Base-by-base conservation (phyloP, 2,329 filamentous ascomycete genomes). In the Phialocephala subalpina region DNA sequence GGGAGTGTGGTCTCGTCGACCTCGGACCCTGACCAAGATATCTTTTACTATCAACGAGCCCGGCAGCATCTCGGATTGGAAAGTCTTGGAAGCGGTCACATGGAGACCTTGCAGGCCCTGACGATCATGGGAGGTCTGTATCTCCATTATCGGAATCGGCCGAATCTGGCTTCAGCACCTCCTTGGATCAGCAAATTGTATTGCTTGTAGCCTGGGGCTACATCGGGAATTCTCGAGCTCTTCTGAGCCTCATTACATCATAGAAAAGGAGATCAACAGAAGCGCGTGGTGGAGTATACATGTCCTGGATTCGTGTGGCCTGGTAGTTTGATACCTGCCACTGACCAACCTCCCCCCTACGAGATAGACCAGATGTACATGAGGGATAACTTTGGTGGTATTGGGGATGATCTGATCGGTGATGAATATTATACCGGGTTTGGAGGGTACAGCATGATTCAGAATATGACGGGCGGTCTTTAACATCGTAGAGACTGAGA, bases 141-240 rank as follows among this genome's bases (percentile, higher is more conserved):
- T 73, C 85, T 92, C 62, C 90, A 92, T 76, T 92, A 92, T 73
- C 86, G 90, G 70, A 91, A 91, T 77, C 84, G 88, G 12, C 90
- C 90, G 2, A 92, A 92, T 74, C 89, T 92, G 80, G 90, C 90
- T 9, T 90, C 91, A 73, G 87, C 88, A n/a, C 81, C 81, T 92
- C 8, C 85, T 92, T 74, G 90, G 90, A 16, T 89, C 89, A 1
- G 87, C 89, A 0, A 83, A 92, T 65, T 83, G 90, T 60, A 90
- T 92, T 84, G 90, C 90, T 5, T 89, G 86, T 61, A 87, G 88
- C 1, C 80, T 92, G n/a, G n/a, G n/a, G n/a, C n/a, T n/a, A n/a
- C 90, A 92, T 76, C 84, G 89, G 47, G 90, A 92, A 78, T 74
- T 80, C 75, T 66, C 82, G 5, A 29, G 47, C 3, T 6, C 18